Conservation (phyloP, 441 rosid genomes). For the Eruca vesicaria region DNA sequence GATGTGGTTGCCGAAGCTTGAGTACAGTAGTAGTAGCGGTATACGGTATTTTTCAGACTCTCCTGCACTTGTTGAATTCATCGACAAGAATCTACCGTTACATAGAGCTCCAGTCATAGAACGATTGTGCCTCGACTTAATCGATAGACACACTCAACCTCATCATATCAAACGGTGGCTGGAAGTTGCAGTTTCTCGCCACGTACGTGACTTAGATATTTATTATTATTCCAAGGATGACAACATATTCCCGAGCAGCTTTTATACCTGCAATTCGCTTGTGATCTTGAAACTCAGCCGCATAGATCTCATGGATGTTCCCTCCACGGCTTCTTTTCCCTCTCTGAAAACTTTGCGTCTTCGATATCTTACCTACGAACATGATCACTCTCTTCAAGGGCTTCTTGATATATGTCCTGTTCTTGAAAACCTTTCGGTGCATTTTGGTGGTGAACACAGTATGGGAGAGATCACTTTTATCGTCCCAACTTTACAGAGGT, state of each 20-base stretch:
- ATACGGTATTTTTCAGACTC: background rate
- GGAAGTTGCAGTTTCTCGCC: background rate
- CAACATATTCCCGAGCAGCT: background rate
- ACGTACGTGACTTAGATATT: background rate
- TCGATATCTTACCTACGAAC: background rate
- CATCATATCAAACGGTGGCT: background rate
- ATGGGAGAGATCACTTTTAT: background rate
- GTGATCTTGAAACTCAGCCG: background rate
- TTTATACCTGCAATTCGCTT: background rate
- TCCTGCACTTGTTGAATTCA: background rate
- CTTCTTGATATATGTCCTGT: background rate
- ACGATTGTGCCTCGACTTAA: background rate
- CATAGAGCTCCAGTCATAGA: background rate
- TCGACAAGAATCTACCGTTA: background rate
- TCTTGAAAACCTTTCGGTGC: background rate
- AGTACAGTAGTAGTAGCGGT: background rate
- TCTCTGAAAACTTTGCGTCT: background rate
- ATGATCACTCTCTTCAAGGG: background rate
- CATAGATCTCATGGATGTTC: background rate
- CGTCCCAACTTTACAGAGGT: background rate
- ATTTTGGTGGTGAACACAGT: background rate
- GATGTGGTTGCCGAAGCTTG: background rate
- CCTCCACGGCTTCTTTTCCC: background rate
- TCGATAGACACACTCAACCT: background rate
- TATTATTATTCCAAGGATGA: background rate